Conservation (phyloP, 2,329 filamentous ascomycete genomes). For the Xylariomycetidae sp. region DNA sequence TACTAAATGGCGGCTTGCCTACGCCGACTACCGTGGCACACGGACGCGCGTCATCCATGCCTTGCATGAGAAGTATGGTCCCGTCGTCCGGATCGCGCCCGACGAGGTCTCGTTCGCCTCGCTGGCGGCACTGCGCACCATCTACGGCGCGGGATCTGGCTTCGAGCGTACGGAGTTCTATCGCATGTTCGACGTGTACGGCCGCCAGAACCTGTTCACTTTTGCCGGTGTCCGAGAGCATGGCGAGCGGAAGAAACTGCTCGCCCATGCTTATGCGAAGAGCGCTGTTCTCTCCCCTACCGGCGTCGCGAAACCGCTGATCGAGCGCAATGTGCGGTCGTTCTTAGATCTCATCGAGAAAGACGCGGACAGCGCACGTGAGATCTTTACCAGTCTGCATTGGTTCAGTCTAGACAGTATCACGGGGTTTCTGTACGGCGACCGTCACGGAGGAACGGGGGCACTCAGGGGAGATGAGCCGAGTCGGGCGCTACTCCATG, state of each 20-base stretch:
- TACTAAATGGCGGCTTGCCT: slow-evolving; percentile 40
- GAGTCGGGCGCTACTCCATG: slow-evolving; percentile 38
- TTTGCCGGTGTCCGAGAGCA: slow-evolving; percentile 40
- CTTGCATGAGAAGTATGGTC: slow-evolving; percentile 41
- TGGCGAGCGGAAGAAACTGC: slow-evolving; percentile 45
- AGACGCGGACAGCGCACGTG: slow-evolving; percentile 28
- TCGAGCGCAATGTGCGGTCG: slow-evolving; percentile 34
- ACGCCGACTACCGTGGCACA: slow-evolving; percentile 38
- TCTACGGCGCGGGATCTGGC: slow-evolving; percentile 49
- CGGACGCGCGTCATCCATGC: slow-evolving; percentile 36
- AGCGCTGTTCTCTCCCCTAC: slow-evolving; percentile 33
- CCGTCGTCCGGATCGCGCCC: slow-evolving; percentile 42
- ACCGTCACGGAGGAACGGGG: slow-evolving; percentile 34
- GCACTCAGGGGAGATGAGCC: slow-evolving; percentile 33
- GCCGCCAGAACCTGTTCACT: slow-evolving; percentile 47
- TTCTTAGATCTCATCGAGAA: slow-evolving; percentile 37
- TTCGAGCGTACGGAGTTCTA: slow-evolving; percentile 49
- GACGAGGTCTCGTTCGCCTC: slow-evolving; percentile 38
- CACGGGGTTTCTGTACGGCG: slow-evolving; percentile 46
- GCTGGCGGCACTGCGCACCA: slow-evolving; percentile 42
- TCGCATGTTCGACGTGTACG: slow-evolving; percentile 51
- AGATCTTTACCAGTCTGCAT: slow-evolving; percentile 46
- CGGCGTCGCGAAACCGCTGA: slow-evolving; percentile 17
- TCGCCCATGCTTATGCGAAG: slow-evolving; percentile 51
- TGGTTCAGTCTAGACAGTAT: slow-evolving; percentile 51